phyloP scores from a whole-genome alignment of 2,329 filamentous ascomycete genomes.

The Apiospora kogelbergensis region DNA sequence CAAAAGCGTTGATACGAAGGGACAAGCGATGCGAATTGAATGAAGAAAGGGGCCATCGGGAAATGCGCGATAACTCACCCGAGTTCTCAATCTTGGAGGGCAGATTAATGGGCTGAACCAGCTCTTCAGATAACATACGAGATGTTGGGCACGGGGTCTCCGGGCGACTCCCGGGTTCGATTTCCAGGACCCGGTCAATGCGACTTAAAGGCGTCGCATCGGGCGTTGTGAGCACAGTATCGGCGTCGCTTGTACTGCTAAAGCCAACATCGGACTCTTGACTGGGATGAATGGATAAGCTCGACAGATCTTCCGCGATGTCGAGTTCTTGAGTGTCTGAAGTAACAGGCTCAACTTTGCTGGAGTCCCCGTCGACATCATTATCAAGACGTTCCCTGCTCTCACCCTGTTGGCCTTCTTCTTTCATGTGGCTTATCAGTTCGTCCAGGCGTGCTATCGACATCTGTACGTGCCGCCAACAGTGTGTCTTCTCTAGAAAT shows the following conservation, averaged over 20 bases:
- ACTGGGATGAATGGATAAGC: background rate
- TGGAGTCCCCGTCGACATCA: no score
- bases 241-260: background rate
- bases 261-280: background rate
- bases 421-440: no score
- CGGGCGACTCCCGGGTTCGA: background rate
- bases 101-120: background rate
- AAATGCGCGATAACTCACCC: background rate
- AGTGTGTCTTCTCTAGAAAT: no score
- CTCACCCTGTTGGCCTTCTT: no score
- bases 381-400: no score
- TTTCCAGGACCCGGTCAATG: background rate
- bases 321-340: background rate
- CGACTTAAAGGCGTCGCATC: background rate
- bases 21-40: background rate
- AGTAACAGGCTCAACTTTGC: background rate
- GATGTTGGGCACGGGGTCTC: background rate
- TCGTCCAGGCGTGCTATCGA: no score
- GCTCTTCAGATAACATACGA: background rate
- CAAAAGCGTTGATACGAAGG: no score
- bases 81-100: background rate
- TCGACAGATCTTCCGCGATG: background rate
- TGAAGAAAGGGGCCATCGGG: background rate
- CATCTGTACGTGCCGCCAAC: no score
- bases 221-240: background rate